A percentile compares a stretch with the other conserved stretches of the same genome.
Conservation (phyloP, 805 yeast species). For the Trichomonascus vanleenenianus region DNA sequence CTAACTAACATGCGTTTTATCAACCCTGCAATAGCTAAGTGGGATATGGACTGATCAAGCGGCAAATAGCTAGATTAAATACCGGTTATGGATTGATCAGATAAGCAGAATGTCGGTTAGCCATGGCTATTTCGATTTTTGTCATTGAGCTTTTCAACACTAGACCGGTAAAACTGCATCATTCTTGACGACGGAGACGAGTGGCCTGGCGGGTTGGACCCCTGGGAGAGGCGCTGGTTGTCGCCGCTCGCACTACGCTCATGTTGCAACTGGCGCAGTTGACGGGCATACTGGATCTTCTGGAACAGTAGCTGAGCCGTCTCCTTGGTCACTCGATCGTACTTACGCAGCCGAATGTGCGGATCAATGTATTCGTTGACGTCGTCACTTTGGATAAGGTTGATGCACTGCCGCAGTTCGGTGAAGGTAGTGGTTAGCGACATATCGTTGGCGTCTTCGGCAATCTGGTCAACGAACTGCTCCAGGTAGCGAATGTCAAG, state of each 20-base stretch:
- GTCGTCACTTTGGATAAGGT: conserved; percentile 53
- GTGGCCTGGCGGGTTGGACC: not conserved
- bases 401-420: conserved; percentile 73
- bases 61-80: too few species aligned
- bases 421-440: conserved; percentile 61
- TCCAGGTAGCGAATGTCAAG: conserved; percentile 75
- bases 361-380: conserved; percentile 55
- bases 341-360: conserved; percentile 51
- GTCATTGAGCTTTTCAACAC: conserved; percentile 16
- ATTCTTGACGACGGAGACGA: conserved; percentile 10
- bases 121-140: conserved; percentile 1
- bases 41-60: too few species aligned
- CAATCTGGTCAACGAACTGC: conserved; percentile 30
- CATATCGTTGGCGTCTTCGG: conserved; percentile 23
- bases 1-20: too few species aligned
- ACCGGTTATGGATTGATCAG: too few species aligned
- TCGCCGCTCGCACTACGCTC: too few species aligned
- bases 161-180: conserved; percentile 13
- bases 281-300: conserved; percentile 30
- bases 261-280: conserved; percentile 1
- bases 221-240: not conserved
- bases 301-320: conserved; percentile 55
- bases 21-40: too few species aligned
- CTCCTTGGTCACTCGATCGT: conserved; percentile 66
- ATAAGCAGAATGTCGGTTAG: too few species aligned